Conservation (phyloP, 2,329 filamentous ascomycete genomes). For the Gaeumannomyces sp. region DNA sequence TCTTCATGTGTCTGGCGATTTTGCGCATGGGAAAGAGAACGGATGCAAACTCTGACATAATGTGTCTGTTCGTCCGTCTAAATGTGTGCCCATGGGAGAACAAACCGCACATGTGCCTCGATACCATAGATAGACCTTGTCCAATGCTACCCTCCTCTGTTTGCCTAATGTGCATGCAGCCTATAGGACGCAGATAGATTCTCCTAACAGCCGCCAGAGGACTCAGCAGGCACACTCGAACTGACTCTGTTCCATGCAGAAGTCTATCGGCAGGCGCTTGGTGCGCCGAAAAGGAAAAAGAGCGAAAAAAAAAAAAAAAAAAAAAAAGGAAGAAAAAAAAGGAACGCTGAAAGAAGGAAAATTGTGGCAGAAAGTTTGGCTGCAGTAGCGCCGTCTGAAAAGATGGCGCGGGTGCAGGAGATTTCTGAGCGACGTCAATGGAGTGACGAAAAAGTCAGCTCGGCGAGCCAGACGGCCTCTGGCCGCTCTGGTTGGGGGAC, state of each 20-base stretch:
- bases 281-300: neutral
- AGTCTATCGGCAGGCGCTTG: neutral
- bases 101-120: neutral
- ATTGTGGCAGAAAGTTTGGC: neutral
- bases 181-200: neutral
- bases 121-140: neutral
- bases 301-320: neutral
- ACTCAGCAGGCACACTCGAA: neutral
- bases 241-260: neutral
- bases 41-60: neutral
- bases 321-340: neutral
- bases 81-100: neutral
- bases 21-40: neutral
- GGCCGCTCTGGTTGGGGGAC: neutral
- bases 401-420: neutral
- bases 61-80: neutral
- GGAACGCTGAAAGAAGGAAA: neutral
- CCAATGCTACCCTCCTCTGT: neutral
- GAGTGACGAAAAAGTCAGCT: neutral
- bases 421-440: neutral
- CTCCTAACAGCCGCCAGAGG: neutral
- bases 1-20: neutral
- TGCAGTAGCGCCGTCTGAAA: neutral
- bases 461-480: neutral
- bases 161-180: neutral